Evolutionary conservation across 371 early-diverging fungal genomes (phyloP), one percentile per base, ranked within the genome.

Genomic region (Lichtheimia hyalospora): DNA sequence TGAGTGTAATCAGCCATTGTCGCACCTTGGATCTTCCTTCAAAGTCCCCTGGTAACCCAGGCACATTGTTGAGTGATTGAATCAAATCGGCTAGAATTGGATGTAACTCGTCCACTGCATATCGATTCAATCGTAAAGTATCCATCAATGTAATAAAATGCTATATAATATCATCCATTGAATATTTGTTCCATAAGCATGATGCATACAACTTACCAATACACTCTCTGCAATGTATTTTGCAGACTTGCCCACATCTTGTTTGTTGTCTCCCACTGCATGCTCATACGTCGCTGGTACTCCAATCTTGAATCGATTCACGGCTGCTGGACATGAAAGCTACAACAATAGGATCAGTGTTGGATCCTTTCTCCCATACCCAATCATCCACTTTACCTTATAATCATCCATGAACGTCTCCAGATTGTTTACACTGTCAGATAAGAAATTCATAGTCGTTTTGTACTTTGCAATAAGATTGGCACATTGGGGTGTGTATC

Each of bases 81-180:
- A 97, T 86, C 46, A 98, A 63, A 27, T 97, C 97, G 1, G 89
- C 86, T n/a, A 98, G 70, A 54, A 91, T 77, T 18, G 96, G 97
- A 62, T 97, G 96, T 10, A 97, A 74, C 57, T 95, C 89, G 66
- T 98, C 98, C 3, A 93, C 95, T 0, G 96, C 95, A 18, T 84
- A 79, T 74, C 92, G 84, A 52, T 91, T 89, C 59, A 98, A 69
- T 60, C 90, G 93, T 27, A 97, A 81, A 20, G 89, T 83, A 71
- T 98, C 97, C 92, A 94, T 90, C 12, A 92, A 74, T 1, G 97
- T 98, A 64, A 96, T 96, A 68, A 95, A 98, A 63, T 80, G 83
- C 86, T 89, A 39, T 34, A 40, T 40, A 34, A 15, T 56, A 28
- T 18, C 50, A 54, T 44, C 61, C 54, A 61, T 39, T 28, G 10